Conservation (phyloP, 768 basidiomycete genomes). For the Guyanaporus albipodus region DNA sequence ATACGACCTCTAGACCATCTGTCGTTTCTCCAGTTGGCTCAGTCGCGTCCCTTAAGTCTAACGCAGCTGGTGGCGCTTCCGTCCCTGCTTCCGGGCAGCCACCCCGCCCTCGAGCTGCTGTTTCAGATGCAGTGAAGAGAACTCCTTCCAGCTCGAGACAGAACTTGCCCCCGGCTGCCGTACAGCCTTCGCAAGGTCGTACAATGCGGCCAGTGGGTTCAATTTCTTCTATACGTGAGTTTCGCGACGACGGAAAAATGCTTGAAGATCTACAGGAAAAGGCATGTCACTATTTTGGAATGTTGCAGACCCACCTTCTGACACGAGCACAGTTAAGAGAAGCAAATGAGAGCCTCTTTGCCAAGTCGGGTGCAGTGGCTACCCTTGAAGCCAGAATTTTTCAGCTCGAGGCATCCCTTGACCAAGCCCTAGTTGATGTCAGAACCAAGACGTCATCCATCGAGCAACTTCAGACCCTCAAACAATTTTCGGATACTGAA, state of each 20-base stretch:
- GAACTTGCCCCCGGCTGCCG: constrained; percentile 32
- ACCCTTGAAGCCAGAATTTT: constrained; percentile 52
- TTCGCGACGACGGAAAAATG: constrained; percentile 57
- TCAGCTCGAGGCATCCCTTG: constrained; percentile 47
- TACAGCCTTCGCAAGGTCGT: constrained; percentile 34
- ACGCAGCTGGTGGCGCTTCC: constrained; percentile 26
- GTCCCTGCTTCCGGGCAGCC: constrained; percentile 24
- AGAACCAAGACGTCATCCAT: constrained; percentile 42
- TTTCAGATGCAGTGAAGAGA: constrained; percentile 63
- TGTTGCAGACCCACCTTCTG: constrained; percentile 1
- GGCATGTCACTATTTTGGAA: constrained; percentile 33
- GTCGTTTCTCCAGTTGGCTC: constrained; percentile 57
- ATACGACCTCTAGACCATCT: constrained; percentile 40
- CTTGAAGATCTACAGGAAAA: constrained; percentile 57
- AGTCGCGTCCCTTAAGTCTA: constrained; percentile 44
- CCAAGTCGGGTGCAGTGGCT: constrained; percentile 47
- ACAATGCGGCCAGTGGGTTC: constrained; percentile 51
- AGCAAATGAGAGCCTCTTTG: constrained; percentile 47
- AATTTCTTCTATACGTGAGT: constrained; percentile 71
- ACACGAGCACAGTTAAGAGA: constrained; percentile 50
- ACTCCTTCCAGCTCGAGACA: constrained; percentile 40
- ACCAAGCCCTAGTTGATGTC: constrained; percentile 42
- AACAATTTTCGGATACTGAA: constrained; percentile 45
- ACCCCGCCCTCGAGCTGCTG: constrained; percentile 58
- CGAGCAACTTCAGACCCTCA: constrained; percentile 49